phyloP scores from a whole-genome alignment of 2,329 filamentous ascomycete species.

The Calonectria pteridis region DNA sequence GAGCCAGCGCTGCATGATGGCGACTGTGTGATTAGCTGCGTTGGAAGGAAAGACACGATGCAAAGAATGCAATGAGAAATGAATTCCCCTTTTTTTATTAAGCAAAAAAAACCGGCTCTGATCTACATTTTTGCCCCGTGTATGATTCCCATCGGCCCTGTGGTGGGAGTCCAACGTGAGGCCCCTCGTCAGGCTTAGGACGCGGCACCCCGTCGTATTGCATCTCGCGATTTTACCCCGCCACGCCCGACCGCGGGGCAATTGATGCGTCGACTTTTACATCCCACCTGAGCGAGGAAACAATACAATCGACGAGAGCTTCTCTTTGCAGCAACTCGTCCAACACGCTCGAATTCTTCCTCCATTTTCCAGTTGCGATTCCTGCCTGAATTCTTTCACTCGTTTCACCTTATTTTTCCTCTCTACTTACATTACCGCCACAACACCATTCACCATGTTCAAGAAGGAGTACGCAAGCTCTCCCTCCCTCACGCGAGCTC shows the following conservation, averaged over 20 bases:
- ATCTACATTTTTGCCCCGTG: too few relatives aligned
- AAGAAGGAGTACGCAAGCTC: conserved; percentile 82
- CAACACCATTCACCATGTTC: conserved; percentile 74
- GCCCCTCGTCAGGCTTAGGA: background rate
- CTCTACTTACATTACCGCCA: conserved; percentile 36
- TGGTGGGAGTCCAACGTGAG: background rate
- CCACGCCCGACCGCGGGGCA: conserved; percentile 45
- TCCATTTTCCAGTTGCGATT: conserved; percentile 3
- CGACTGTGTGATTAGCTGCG: conserved; percentile 31
- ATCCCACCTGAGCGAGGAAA: conserved; percentile 22
- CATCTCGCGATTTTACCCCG: conserved; percentile 47
- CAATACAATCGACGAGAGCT: background rate
- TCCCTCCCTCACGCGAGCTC: background rate
- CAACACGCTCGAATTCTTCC: background rate
- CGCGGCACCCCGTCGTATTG: conserved; percentile 35
- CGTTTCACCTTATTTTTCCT: background rate
- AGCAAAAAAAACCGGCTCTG: background rate
- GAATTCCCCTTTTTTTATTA: background rate
- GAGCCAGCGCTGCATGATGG: background rate
- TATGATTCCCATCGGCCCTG: background rate
- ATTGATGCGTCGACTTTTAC: conserved; percentile 40
- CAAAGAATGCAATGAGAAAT: conserved; percentile 6
- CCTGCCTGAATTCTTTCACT: background rate
- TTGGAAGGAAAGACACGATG: background rate
- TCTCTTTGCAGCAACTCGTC: background rate